These are phyloP conservation scores for Castanea mollissima DNA, from an alignment of 306 rosid species.

Conservation along the genomic window DNA sequence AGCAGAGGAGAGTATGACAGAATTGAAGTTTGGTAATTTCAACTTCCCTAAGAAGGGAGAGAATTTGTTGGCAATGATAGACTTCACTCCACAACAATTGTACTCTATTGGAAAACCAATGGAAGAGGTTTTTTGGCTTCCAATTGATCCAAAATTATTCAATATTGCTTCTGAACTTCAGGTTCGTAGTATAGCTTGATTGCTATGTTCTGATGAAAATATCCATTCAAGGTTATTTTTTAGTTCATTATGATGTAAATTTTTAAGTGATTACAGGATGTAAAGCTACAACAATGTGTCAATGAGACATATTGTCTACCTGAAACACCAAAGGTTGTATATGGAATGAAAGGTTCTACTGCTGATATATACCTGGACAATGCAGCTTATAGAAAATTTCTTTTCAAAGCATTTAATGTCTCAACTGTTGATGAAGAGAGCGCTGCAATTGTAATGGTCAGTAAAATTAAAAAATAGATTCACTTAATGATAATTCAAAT, in stretches of 20 bases:
- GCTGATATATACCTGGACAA: conserved; percentile 19
- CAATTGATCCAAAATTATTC: conserved; percentile 8
- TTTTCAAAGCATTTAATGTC: conserved; percentile 5
- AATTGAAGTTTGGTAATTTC: conserved; percentile 17
- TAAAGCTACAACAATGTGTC: conserved; percentile 1
- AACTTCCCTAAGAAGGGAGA: conserved; percentile 1
- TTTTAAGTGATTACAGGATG: not conserved
- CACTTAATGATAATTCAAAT: not conserved
- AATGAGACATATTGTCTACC: conserved; percentile 20
- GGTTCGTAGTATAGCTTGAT: not conserved
- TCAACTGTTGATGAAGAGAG: conserved; percentile 22
- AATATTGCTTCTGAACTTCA: not conserved
- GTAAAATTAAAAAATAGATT: not conserved
- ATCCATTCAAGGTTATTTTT: not conserved
- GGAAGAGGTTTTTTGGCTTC: conserved; percentile 21
- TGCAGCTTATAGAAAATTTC: conserved; percentile 21
- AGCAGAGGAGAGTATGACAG: not conserved
- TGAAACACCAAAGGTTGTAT: conserved; percentile 15
- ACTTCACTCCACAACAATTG: conserved; percentile 14
- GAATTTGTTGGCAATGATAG: conserved; percentile 13
- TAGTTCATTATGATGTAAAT: not conserved
- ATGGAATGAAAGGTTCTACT: conserved; percentile 11
- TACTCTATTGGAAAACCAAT: conserved; percentile 8
- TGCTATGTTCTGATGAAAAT: too few relatives aligned
- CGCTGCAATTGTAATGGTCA: conserved; percentile 12